Percentiles rank a stretch among this genome's conserved stretches.
These are phyloP conservation scores for Yarrowia hollandica DNA, from an alignment of 805 yeast genomes.

Conservation along the genomic window DNA sequence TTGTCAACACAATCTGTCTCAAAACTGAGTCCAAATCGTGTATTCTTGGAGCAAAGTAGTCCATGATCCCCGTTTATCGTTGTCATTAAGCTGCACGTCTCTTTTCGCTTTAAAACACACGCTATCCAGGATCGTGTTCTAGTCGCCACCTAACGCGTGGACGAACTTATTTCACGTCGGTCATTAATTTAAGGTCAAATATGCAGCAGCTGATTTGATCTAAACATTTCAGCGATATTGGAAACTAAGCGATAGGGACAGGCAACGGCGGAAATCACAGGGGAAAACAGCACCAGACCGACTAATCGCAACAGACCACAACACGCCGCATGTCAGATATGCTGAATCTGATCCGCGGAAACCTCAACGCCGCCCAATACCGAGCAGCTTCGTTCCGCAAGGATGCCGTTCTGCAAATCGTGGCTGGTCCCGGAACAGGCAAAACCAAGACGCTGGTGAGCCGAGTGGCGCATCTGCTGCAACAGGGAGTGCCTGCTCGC, in stretches of 20 bases:
- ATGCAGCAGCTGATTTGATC: not conserved
- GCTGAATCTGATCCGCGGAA: not conserved
- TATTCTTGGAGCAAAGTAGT: too few relatives aligned
- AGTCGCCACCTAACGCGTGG: too few relatives aligned
- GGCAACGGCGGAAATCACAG: not conserved
- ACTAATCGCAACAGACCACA: not conserved
- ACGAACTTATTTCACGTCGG: too few relatives aligned
- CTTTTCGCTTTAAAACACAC: too few relatives aligned
- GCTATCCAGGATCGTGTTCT: too few relatives aligned
- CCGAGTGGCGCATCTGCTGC: slow-evolving; percentile 67
- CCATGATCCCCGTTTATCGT: too few relatives aligned
- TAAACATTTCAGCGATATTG: not conserved
- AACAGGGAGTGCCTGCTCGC: slow-evolving; percentile 56
- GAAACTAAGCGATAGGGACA: not conserved
- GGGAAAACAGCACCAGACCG: not conserved
- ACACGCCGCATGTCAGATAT: not conserved
- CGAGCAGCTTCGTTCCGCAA: slow-evolving; percentile 49
- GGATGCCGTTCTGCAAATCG: slow-evolving; percentile 49
- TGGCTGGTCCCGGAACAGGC: slow-evolving; percentile 71
- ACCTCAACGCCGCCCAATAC: slow-evolving; percentile 47
- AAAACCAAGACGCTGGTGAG: slow-evolving; percentile 83
- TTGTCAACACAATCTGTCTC: too few relatives aligned
- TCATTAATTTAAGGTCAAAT: too few relatives aligned
- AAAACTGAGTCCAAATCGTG: too few relatives aligned
- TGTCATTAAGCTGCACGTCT: too few relatives aligned